Base-by-base conservation (phyloP, 2,329 filamentous ascomycete species). In the Ascochyta clinopodiicola region DNA sequence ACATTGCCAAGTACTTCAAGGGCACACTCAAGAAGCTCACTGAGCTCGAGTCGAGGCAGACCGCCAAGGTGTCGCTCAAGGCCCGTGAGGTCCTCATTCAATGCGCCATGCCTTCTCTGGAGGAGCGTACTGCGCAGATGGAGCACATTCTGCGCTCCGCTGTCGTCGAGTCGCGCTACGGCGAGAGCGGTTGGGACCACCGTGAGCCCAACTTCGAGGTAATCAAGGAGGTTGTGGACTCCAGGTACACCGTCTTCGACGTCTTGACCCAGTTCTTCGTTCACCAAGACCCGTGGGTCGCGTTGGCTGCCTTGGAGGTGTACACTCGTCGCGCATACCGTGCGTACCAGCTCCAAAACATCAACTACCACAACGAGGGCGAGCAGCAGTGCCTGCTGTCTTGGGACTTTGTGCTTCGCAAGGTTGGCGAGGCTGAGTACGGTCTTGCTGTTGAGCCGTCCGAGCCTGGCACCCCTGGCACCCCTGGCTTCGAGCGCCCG, bases 211-310 rank as follows among this genome's bases (percentile, higher is more conserved):
- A 89, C 78, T 81, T 96, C 49, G 90, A 96, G 21, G 83, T 96
- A 62, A 89, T 99, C 79, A 96, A 96, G 82, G 95, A 99, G 77
- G 93, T 99, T 29, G 92, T 99, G 47, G 95, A 99, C 78, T 98
- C 95, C 50, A 96, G 96, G 80, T 98, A 96, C 81, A 98, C 94
- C 37, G 95, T 99, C 62, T 96, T 97, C 67, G 95, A 99, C 73
- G 95, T 99, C 17, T 79, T 99, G 63, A 90, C 94, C 7, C 88
- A 92, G 54, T 99, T 99, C 86, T 99, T 99, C 73, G 90, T 88
- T 31, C 92, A 99, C 78, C 86, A 91, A 37, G 95, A 99, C 72
- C 88, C 92, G 12, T 98, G 92, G 91, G 94, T 99, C 27, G 91
- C 91, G 7, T 82, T 97, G 59, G 95, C 95, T 56, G 92, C 95